Base-by-base conservation (phyloP, 148 eudicot genomes). In the Spergularia bocconei region DNA sequence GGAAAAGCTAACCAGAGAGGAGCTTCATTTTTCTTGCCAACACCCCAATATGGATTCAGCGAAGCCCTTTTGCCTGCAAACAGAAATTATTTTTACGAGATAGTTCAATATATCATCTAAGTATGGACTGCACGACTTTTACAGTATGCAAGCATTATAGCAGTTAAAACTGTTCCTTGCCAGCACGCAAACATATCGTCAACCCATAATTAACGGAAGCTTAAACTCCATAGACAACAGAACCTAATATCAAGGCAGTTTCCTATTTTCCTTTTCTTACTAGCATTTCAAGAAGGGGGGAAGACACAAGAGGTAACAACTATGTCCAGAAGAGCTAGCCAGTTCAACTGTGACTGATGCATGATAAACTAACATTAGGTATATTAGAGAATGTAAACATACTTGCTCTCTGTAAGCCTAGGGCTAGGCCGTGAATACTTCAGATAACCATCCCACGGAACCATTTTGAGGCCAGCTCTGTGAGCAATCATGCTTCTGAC, bases 351-450 rank as follows among this genome's bases (percentile, higher is more conserved):
- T 29, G 36, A 29, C 36, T 29, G 36, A 29, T 29, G 3, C 36
- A 29, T 29, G 36, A 29, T 29, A 29, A 29, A 29, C 36, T 29
- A 29, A 29, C 36, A 29, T 16, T 10, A 79, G n/a, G 13, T 7
- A 38, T 14, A 15, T 65, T 9, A n/a, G 23, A 36, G 47, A 61
- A 78, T 36, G 44, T 51, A 29, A 77, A 79, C 93, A 80, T 92
- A 92, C 98, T 95, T 95, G 77, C 92, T 82, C 76, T 95, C 94
- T 15, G 97, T 89, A 60, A 89, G 96, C 87, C 93, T 88, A 54
- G 98, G 97, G 86, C 96, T 91, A 36, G 99, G 99, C 20, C 99
- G 92, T 36, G 97, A 85, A 65, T 95, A 95, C 84, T 95, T 95
- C 82, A 95, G 81, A 81, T 91, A 92, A 67, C 99, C 99, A 77